Conservation (phyloP, 805 yeast genomes). For the Candida stauntonica region DNA sequence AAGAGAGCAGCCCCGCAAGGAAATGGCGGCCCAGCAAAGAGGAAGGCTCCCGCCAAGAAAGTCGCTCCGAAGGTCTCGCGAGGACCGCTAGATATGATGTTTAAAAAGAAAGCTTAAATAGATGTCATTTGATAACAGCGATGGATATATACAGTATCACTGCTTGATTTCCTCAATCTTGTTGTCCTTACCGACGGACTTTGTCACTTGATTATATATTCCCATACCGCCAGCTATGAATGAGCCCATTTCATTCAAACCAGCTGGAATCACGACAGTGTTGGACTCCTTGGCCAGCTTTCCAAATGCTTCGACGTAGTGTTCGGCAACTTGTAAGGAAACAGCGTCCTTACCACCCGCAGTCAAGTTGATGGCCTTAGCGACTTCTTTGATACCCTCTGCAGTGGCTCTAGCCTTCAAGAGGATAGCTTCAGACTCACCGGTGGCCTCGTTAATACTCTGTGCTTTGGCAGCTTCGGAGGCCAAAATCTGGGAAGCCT, state of each 20-base stretch:
- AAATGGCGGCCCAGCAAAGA: slow-evolving; percentile 26
- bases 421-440: slow-evolving; percentile 67
- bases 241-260: slow-evolving; percentile 67
- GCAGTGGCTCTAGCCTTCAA: slow-evolving; percentile 71
- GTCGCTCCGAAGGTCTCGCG: slow-evolving; percentile 48
- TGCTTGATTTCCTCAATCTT: slow-evolving; percentile 9
- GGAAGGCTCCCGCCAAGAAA: slow-evolving; percentile 30
- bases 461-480: slow-evolving; percentile 67
- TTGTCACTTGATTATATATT: slow-evolving; percentile 53
- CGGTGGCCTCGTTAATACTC: slow-evolving; percentile 62
- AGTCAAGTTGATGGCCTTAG: slow-evolving; percentile 61
- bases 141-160: background rate
- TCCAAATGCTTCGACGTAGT: slow-evolving; percentile 76
- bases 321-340: slow-evolving; percentile 74
- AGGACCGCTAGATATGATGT: slow-evolving; percentile 71
- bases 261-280: slow-evolving; percentile 73
- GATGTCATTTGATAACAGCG: background rate
- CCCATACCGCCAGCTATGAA: slow-evolving; percentile 76
- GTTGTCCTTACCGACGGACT: slow-evolving; percentile 9
- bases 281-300: slow-evolving; percentile 79
- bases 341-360: slow-evolving; percentile 77
- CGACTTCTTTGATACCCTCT: slow-evolving; percentile 57
- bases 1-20: slow-evolving; percentile 12
- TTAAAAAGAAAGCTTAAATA: slow-evolving; percentile 32
- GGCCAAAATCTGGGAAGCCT: slow-evolving; percentile 63